Evolutionary conservation across 768 basidiomycete genomes (phyloP), one percentile per base, ranked within the genome.

Genomic region (Collybia mongolica): DNA sequence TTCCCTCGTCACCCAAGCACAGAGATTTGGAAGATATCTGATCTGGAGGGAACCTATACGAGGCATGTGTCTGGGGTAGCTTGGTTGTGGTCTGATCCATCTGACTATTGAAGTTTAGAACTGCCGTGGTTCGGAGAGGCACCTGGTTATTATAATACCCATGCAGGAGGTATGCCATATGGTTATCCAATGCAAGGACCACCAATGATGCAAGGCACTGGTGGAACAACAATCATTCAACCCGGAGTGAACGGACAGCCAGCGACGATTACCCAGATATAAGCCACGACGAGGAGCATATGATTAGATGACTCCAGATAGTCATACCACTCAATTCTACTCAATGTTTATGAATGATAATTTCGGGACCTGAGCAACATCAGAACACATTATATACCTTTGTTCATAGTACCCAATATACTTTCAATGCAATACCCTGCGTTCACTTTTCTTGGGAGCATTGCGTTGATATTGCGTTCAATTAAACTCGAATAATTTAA

Each of bases 121-220:
- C 74, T 91, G 8, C 84, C 84, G 1, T 90, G 89, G 89, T 90
- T 85, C 59, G 81, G 81, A 41, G 83, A 90, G 71, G 71, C 72
- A 56, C 86, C 86, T 19, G 84, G 84, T 35, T 85, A 81, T 60
- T 79, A 78, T 50, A 76, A 78, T 44, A 71, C 71, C 2, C 60
- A 62, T 26, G 66, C 61, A 39, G 58, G 56, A 38, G 60, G 58
- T 24, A 59, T 60, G 24, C 56, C 53, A 28, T 67, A 67, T 47
- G 67, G 62, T 24, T 67, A 64, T 56, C 66, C 75, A 49, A 65
- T 82, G 46, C 74, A 49, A 44, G 36, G 38, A 73, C 56, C 80
- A 79, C 42, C 36, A 28, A 18, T 55, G 15, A 54, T 62, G 51
- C 57, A 60, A 15, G 47, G 54, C 19, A 80, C 81, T 45, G 86